A percentile compares a stretch with the other conserved stretches of the same genome.
Evolutionary conservation across 2,329 filamentous ascomycete genomes (phyloP).

Genomic region (Microsporum canis): DNA sequence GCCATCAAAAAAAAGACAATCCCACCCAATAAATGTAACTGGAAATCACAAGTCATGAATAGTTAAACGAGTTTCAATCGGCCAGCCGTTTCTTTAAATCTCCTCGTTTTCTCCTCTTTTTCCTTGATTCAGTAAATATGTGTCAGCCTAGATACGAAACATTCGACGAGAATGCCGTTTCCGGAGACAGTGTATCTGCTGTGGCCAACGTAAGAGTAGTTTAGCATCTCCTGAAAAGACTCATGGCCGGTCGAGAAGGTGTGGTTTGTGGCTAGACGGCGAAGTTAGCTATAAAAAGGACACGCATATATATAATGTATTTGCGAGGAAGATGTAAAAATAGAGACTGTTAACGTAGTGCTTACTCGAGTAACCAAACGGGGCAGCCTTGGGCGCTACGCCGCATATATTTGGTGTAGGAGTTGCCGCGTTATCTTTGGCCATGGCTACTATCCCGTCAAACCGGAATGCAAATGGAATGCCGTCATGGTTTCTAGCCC

Average conservation of each 20-base stretch:
- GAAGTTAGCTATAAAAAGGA: neutral
- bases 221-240: conserved; percentile 1
- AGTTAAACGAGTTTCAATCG: neutral
- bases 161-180: conserved; percentile 1
- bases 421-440: neutral
- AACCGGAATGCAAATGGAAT: conserved; percentile 4
- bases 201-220: conserved; percentile 2
- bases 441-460: neutral
- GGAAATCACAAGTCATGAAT: neutral
- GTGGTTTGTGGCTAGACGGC: conserved; percentile 4
- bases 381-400: neutral
- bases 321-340: neutral
- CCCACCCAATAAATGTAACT: neutral
- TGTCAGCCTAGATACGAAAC: conserved; percentile 13
- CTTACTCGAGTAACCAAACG: conserved; percentile 3
- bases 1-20: neutral
- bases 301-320: neutral
- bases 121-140: conserved; percentile 13
- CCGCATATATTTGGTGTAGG: neutral
- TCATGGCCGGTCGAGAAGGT: conserved; percentile 3
- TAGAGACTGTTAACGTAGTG: neutral
- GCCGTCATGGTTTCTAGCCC: conserved; percentile 2
- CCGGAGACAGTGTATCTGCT: neutral
- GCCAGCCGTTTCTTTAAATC: neutral
- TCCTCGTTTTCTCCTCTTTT: neutral